Conservation (phyloP, 805 yeast species). For the Ogataea polymorpha region DNA sequence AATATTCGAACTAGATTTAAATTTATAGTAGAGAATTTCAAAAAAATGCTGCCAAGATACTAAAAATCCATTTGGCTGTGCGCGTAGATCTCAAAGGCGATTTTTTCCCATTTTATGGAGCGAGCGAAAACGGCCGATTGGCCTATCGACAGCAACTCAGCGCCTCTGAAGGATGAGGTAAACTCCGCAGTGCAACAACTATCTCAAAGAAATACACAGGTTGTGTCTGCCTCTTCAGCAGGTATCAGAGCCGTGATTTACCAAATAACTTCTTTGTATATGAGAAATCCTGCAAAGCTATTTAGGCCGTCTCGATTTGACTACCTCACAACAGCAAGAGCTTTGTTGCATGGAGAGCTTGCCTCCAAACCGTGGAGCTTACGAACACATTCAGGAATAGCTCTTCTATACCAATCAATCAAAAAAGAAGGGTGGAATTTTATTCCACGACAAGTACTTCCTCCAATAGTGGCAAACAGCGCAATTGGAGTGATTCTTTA, state of each 20-base stretch:
- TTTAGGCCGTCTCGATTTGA: slow-evolving; percentile 91
- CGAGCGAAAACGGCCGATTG: slow-evolving; percentile 4
- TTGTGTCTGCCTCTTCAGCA: slow-evolving; percentile 79
- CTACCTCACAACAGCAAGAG: slow-evolving; percentile 67
- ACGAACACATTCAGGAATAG: slow-evolving; percentile 75
- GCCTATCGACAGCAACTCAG: neutral
- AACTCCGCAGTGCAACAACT: slow-evolving; percentile 24
- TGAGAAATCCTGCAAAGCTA: slow-evolving; percentile 79
- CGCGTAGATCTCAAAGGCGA: neutral
- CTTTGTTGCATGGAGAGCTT: slow-evolving; percentile 44
- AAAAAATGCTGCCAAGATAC: too few species aligned
- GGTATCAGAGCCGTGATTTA: slow-evolving; percentile 81
- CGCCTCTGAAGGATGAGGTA: neutral
- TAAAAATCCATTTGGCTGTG: slow-evolving; percentile 6
- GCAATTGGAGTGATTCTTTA: slow-evolving; percentile 85
- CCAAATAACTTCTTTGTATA: slow-evolving; percentile 72
- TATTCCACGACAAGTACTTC: slow-evolving; percentile 79
- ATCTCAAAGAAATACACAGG: slow-evolving; percentile 40
- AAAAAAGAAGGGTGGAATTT: slow-evolving; percentile 81
- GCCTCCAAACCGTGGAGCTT: slow-evolving; percentile 48
- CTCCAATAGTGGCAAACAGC: slow-evolving; percentile 85
- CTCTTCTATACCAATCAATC: slow-evolving; percentile 67
- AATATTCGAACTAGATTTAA: too few species aligned
- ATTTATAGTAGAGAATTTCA: too few species aligned
- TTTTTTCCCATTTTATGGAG: slow-evolving; percentile 1